Evolutionary conservation across 1,139 yeast genomes (phyloP), one percentile per base, ranked within the genome.

Genomic region (Barnettozyma hawaiiensis): DNA sequence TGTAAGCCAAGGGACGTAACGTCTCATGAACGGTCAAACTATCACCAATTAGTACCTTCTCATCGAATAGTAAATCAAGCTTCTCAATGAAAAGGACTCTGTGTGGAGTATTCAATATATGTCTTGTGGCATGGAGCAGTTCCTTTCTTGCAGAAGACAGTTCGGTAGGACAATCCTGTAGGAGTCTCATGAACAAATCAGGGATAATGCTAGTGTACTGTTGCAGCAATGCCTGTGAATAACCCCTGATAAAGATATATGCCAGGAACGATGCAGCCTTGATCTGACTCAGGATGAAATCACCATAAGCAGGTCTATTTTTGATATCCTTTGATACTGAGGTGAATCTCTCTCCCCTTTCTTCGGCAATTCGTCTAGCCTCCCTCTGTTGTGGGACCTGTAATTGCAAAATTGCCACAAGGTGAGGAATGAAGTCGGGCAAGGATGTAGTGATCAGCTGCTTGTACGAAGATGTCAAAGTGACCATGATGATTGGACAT

Each of bases 81-180:
- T 90, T 87, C 3, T 97, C 89, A 37, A 92, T 71, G 59, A 94
- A 94, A 35, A 86, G 75, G 3, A 79, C 69, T 50, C 96, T 75
- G 60, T 86, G 86, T 21, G 90, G 89, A 0, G 97, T 90, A 5
- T 96, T 85, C 42, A 94, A 67, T 20, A 94, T 87, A 58, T 94
- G 98, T 57, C 98, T 75, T 5, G 96, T 87, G 0, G 97, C 97
- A 51, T 92, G 97, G 33, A 94, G 69, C 37, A 94, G 67, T 63
- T 94, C 99, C 59, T 92, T 89, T 56, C 98, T 71, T 0, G 97
- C 96, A 5, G 90, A 82, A 3, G 96, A 85, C 39, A 89, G 69
- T 61, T 92, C 97, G n/a, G 95, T 83, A 5, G 99, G 98, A 60
- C 97, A 92, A 61, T 94, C 98, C 61, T 89, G 96, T 37, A 94